Base-by-base conservation (phyloP, 331 rosid species). In the Rhamnella rubrinervis region DNA sequence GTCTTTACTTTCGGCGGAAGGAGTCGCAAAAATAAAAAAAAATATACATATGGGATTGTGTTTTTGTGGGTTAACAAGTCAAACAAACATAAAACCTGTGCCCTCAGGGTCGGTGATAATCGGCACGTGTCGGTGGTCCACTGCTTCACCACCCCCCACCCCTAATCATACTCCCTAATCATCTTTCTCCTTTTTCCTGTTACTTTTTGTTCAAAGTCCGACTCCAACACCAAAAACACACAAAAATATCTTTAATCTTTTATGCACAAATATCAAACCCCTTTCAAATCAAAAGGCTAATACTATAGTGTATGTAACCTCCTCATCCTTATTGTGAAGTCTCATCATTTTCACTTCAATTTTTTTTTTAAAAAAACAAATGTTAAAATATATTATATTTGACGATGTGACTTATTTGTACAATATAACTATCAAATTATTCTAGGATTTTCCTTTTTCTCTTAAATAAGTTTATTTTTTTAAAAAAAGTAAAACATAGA, bases 121-220 rank as follows among this genome's bases (percentile, higher is more conserved):
- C 85, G 97, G 86, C 97, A 92, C 88, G 87, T 85, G 90, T 82
- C 96, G 85, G 88, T 76, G 86, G 78, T 84, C 86, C 85, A 79
- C 76, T 25, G 53, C 28, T 17, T 71, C 23, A 4, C 5, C 7
- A 4, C 5, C 7, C 40, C 56, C 7, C 5, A 5, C 40, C 56
- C 7, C 40, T 50, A 59, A 70, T 82, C 73, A 78, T 84, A 71
- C 14, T 3, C 4, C 14, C 16, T 20, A 70, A 70, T 70, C 72
- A 68, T 68, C n/a, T 68, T 68, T 57, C 64, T 56, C 56, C 71
- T 11, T 51, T 16, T 47, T 44, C 67, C n/a, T 20, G 0, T 28
- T 65, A 19, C 49, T 21, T 31, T 31, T 31, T 31, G 5, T 31
- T 4, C 5, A 31, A 31, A 31, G 35, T 31, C 49, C 23, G 21